Evolutionary conservation across 257 asterid genomes (phyloP).

Genomic region (Primulina eburnea): DNA sequence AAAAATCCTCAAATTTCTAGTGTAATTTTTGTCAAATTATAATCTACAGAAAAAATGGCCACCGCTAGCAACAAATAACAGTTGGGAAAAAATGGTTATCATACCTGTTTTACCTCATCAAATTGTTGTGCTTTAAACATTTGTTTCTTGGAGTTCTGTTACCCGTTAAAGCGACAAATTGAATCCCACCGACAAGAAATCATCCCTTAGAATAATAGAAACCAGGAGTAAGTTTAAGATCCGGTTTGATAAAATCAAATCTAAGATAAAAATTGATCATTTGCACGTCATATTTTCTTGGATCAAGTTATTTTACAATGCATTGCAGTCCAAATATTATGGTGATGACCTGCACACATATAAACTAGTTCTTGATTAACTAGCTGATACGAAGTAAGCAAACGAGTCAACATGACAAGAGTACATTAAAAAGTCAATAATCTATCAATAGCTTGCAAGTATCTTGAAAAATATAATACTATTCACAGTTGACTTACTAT

Average conservation of each 20-base stretch:
- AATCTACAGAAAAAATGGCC: no score
- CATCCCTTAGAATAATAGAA: constrained; percentile 40
- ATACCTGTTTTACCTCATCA: constrained; percentile 20
- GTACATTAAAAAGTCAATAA: constrained; percentile 14
- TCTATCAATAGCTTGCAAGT: constrained; percentile 16
- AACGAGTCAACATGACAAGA: constrained; percentile 4
- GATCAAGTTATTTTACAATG: neutral
- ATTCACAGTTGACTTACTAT: constrained; percentile 26
- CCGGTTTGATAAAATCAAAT: neutral
- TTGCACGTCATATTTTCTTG: neutral
- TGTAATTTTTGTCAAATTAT: no score
- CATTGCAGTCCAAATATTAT: neutral
- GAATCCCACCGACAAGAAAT: constrained; percentile 64
- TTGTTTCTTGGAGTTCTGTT: neutral
- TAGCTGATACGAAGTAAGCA: neutral
- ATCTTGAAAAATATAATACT: neutral
- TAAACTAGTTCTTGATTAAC: neutral
- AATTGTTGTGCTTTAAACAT: constrained; percentile 9
- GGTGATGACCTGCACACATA: no score
- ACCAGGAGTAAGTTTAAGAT: neutral
- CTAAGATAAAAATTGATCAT: neutral
- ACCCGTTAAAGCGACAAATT: constrained; percentile 51
- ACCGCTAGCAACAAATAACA: neutral
- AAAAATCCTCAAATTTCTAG: neutral
- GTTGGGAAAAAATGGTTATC: neutral